Percentiles rank a stretch among this genome's conserved stretches.
Conservation (phyloP, 2,329 filamentous ascomycete genomes). For the Aschersonia sp. region DNA sequence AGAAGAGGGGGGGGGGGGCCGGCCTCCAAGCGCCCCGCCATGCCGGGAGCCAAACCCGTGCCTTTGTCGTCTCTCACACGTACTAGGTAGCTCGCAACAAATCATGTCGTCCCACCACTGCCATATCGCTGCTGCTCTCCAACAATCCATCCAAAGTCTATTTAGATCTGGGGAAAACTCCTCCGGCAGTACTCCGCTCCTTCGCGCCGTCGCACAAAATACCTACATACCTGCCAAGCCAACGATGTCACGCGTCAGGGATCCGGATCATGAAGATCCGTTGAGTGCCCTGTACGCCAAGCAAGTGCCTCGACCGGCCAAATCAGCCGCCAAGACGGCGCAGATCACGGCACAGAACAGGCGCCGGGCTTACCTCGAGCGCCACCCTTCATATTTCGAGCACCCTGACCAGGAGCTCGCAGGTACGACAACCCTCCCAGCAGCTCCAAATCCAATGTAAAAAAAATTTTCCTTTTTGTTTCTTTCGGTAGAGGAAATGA, state of each 20-base stretch:
- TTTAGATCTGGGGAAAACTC: too few species aligned
- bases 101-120: too few species aligned
- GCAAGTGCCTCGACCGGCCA: slow-evolving; percentile 29
- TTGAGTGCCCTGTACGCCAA: slow-evolving; percentile 10
- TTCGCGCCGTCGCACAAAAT: not conserved
- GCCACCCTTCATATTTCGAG: slow-evolving; percentile 57
- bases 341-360: slow-evolving; percentile 56
- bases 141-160: too few species aligned
- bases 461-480: not conserved
- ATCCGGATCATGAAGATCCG: not conserved
- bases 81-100: too few species aligned
- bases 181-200: too few species aligned
- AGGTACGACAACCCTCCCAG: slow-evolving; percentile 18
- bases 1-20: too few species aligned
- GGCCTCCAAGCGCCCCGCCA: too few species aligned
- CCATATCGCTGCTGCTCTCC: too few species aligned
- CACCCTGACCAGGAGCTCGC: slow-evolving; percentile 40
- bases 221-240: not conserved
- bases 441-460: not conserved
- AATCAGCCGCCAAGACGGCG: slow-evolving; percentile 23
- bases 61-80: too few species aligned
- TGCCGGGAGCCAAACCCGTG: too few species aligned
- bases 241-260: not conserved
- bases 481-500: not conserved
- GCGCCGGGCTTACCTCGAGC: slow-evolving; percentile 59